Evolutionary conservation across 805 yeast species (phyloP).

Genomic region (Kodamaea kakaduensis): DNA sequence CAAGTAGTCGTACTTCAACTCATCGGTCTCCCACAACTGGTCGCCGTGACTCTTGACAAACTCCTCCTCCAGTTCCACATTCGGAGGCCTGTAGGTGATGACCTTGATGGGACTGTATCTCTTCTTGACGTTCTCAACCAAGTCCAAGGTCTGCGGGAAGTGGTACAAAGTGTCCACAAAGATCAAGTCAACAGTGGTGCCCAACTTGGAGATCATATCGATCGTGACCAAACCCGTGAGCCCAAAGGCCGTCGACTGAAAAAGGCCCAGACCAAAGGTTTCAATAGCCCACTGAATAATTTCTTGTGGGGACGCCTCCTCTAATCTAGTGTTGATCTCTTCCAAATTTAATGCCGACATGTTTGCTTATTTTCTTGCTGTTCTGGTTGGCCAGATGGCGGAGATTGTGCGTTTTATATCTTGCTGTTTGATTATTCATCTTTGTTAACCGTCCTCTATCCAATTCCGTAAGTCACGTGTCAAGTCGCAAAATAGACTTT

Average conservation of each 20-base stretch:
- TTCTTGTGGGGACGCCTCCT: constrained; percentile 60
- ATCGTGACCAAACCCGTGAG: constrained; percentile 85
- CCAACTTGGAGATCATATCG: constrained; percentile 68
- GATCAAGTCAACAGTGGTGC: constrained; percentile 60
- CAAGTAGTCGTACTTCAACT: constrained; percentile 72
- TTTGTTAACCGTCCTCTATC: too few relatives aligned
- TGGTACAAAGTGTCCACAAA: constrained; percentile 90
- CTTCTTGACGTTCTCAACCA: constrained; percentile 54
- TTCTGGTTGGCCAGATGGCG: constrained; percentile 1
- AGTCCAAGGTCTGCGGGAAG: constrained; percentile 86
- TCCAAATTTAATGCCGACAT: constrained; percentile 37
- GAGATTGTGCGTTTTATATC: not conserved
- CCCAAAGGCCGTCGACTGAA: constrained; percentile 94
- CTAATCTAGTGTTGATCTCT: constrained; percentile 61
- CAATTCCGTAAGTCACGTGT: too few relatives aligned
- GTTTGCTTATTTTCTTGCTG: not conserved
- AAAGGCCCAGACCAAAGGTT: constrained; percentile 72
- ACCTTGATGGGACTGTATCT: constrained; percentile 51
- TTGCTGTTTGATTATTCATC: not conserved
- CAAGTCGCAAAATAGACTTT: constrained; percentile 1
- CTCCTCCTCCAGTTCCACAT: constrained; percentile 51
- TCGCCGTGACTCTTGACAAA: constrained; percentile 70
- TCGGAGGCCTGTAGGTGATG: constrained; percentile 66
- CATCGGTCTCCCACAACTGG: constrained; percentile 78
- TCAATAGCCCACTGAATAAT: constrained; percentile 76